These are phyloP conservation scores for Trichophyton schoenleinii DNA, from an alignment of 2,329 filamentous ascomycete genomes.

Conservation along the genomic window DNA sequence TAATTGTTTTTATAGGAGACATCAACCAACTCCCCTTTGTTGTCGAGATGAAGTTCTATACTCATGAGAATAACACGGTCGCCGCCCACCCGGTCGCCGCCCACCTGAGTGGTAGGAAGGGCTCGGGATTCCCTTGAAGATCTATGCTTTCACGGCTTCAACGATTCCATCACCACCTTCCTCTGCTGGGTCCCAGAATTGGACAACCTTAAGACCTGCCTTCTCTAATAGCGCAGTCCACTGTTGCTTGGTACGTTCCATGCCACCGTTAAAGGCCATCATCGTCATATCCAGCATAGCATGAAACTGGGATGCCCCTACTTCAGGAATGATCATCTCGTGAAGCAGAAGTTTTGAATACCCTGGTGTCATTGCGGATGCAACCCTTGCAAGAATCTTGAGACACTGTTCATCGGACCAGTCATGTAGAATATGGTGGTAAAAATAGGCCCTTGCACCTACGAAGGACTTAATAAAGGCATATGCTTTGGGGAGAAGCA, in stretches of 20 bases:
- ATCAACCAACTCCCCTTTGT: too few relatives aligned
- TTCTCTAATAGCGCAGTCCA: conserved; percentile 22
- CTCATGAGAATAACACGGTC: too few relatives aligned
- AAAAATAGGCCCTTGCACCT: conserved; percentile 28
- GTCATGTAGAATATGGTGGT: conserved; percentile 27
- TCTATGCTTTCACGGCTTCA: conserved; percentile 1
- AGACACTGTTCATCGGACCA: conserved; percentile 24
- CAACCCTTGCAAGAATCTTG: conserved; percentile 21
- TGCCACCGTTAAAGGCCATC: conserved; percentile 23
- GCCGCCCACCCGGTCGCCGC: not conserved
- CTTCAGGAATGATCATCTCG: conserved; percentile 29
- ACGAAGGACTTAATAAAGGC: not conserved
- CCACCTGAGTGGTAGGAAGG: not conserved
- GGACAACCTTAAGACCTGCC: conserved; percentile 24
- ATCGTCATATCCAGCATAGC: conserved; percentile 29
- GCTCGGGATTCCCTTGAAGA: not conserved
- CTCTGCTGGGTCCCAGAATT: conserved; percentile 16
- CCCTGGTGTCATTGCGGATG: conserved; percentile 18
- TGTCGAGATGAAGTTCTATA: too few relatives aligned
- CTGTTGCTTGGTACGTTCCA: conserved; percentile 27
- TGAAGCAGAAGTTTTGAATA: conserved; percentile 32
- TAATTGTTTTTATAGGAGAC: too few relatives aligned
- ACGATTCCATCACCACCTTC: conserved; percentile 10
- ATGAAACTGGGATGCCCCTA: conserved; percentile 16
- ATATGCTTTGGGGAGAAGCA: not conserved